Percentiles rank a stretch among this genome's conserved stretches.
Conservation (phyloP, 441 rosid genomes). For the Macaranga tanarius region DNA sequence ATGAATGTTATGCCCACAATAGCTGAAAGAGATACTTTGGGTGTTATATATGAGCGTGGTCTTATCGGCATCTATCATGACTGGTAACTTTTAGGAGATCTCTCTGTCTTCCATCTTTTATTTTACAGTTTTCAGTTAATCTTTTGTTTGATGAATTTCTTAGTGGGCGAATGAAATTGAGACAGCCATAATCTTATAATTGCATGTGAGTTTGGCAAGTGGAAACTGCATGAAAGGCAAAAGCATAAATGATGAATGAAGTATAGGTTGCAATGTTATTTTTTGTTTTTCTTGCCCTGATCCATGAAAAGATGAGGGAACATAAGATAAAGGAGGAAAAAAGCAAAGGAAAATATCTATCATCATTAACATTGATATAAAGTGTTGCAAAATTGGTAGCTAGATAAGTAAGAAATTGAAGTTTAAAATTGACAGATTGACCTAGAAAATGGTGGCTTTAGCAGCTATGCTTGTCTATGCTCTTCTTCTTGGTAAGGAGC, state of each 20-base stretch:
- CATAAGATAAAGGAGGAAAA: neutral
- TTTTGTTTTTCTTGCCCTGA: neutral
- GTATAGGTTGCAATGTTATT: no score
- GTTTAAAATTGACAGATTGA: neutral
- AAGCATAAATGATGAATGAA: neutral
- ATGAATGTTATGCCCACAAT: constrained; percentile 89
- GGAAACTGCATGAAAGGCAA: neutral
- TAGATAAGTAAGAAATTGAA: neutral
- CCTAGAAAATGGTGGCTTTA: neutral
- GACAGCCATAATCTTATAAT: neutral
- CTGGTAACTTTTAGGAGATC: constrained; percentile 51
- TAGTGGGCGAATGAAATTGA: neutral
- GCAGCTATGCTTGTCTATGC: neutral
- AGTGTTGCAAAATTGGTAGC: neutral
- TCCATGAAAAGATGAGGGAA: neutral
- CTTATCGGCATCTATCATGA: constrained; percentile 95
- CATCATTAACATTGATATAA: neutral
- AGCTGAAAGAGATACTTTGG: constrained; percentile 62
- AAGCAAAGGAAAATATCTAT: neutral
- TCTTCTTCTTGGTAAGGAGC: neutral
- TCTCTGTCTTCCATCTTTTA: constrained; percentile 6
- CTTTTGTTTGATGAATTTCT: neutral
- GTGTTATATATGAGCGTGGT: constrained; percentile 83
- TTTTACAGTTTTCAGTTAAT: constrained; percentile 1
- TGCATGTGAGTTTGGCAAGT: no score